Conservation (phyloP, 2,329 filamentous ascomycete genomes). For the Colletotrichum australisinense region DNA sequence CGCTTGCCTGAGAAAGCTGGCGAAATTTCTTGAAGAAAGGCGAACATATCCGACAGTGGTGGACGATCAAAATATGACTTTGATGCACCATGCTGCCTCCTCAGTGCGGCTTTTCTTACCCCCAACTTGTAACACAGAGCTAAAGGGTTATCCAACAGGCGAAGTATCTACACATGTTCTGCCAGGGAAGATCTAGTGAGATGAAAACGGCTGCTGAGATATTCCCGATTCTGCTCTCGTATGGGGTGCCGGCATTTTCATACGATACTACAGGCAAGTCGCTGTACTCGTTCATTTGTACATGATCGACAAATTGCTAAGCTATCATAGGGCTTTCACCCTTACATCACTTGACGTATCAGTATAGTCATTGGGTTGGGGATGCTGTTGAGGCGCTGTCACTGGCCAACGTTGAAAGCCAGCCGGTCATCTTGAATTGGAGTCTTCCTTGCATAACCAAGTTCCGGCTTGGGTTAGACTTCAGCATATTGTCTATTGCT, state of each 20-base stretch:
- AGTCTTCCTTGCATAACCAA: no score
- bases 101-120: no score
- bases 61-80: neutral
- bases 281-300: rapidly evolving
- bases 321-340: rapidly evolving
- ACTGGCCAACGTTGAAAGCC: neutral
- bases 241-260: neutral
- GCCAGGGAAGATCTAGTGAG: no score
- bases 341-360: neutral
- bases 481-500: neutral
- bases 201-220: neutral
- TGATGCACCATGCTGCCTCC: neutral
- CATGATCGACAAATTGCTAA: rapidly evolving
- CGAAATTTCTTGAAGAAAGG: neutral
- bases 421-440: neutral
- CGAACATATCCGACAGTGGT: neutral
- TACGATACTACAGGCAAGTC: neutral
- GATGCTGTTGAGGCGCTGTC: neutral
- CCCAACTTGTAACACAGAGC: no score
- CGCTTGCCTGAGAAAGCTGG: neutral
- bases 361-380: rapidly evolving
- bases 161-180: no score
- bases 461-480: no score
- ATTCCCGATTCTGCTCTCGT: neutral
- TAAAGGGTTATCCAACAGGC: no score